Base-by-base conservation (phyloP, 192 early-diverging fungal genomes). In the Umbelopsis ramanniana region DNA sequence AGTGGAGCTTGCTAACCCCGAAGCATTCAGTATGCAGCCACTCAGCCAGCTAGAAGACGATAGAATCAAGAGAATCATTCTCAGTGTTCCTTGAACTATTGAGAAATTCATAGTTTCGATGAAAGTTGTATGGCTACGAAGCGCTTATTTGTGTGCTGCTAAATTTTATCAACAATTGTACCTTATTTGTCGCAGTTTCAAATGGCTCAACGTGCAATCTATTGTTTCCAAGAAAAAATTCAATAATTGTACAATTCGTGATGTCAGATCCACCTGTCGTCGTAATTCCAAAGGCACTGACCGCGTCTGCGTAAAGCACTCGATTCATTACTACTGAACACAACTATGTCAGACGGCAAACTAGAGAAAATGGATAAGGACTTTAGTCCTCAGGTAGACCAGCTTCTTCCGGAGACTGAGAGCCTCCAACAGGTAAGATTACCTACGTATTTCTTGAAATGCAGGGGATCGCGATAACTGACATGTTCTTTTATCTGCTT, bases 291-390 rank as follows among this genome's bases (percentile, higher is more conserved):
- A 37, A 35, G 57, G 29, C 33, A 46, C 17, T 29, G 57, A 63
- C 57, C 57, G 57, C 57, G 57, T 63, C 57, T 63, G 57, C 57
- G 8, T 12, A 37, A 15, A 22, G 17, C 1, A 33, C 4, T 19
- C 15, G 29, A 37, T 35, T 37, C 14, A 63, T 35, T 7, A 37
- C 57, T 63, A 37, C 46, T 71, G 69, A 46, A 66, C 46, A 29
- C 63, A 68, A 75, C 29, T 48, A 81, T 82, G 80, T 74, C 77
- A 66, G 87, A 87, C 72, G 85, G 86, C 68, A 86, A 82, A 71
- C 66, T 85, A 55, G 84, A 84, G 71, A 98, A 98, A 89, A 93
- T 95, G 91, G 95, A 98, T 75, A 92, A 93, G 89, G 94, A 96
- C 84, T 95, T 90, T 87, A 88, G 89, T 74, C 86, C 86, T 43